phyloP scores from a whole-genome alignment of 2,329 filamentous ascomycete species.

The Acephala macrosclerotiorum region DNA sequence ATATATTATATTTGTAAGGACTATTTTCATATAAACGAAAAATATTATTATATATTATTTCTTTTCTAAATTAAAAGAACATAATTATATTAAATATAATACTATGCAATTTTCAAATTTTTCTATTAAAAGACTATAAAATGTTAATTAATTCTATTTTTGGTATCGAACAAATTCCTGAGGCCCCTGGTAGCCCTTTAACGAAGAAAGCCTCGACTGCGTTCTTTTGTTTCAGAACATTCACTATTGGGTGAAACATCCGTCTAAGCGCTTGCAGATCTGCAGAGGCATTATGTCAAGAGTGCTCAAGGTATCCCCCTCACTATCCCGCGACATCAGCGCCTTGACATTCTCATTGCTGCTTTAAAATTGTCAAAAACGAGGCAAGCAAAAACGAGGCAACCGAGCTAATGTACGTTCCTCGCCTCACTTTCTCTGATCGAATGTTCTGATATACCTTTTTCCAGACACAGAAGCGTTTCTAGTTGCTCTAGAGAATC shows the following conservation, averaged over 20 bases:
- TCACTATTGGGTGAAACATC: not conserved
- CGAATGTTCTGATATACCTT: not conserved
- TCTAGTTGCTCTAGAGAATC: not conserved
- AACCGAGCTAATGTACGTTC: not conserved
- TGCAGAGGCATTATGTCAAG: not conserved
- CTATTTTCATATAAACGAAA: no score
- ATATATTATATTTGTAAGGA: no score
- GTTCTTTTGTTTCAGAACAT: not conserved
- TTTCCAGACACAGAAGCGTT: not conserved
- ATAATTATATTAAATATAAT: no score
- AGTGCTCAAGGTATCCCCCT: no score
- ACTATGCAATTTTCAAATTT: no score
- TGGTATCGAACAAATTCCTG: no score
- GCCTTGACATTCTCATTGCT: no score
- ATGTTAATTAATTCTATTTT: no score
- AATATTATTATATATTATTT: no score
- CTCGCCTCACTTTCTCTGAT: not conserved
- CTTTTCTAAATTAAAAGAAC: no score
- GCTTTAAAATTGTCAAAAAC: not conserved
- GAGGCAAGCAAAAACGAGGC: not conserved
- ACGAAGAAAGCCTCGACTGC: not conserved
- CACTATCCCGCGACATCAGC: no score
- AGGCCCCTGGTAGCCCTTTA: not conserved
- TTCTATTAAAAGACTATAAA: no score
- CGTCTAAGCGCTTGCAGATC: not conserved